phyloP scores from a whole-genome alignment of 441 rosid species.

The Populus hybrid region DNA sequence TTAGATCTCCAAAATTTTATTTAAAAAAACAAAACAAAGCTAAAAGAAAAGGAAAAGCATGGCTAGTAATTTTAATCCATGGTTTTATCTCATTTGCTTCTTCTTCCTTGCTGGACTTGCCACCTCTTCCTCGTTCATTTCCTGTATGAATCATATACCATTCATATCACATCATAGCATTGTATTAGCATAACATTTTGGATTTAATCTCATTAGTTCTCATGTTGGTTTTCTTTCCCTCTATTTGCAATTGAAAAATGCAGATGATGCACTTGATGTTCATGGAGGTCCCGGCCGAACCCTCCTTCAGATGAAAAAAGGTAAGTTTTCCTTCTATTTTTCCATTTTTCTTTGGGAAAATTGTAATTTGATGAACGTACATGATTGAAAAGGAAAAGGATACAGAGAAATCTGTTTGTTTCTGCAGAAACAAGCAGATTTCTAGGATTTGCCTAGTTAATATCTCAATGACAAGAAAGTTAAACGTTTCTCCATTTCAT shows the following conservation, averaged over 20 bases:
- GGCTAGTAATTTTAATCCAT: conserved; percentile 20
- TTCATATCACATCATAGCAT: background rate
- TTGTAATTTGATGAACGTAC: background rate
- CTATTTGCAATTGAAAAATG: conserved; percentile 5
- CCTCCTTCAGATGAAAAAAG: conserved; percentile 55
- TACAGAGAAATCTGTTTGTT: conserved; percentile 5
- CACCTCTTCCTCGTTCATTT: conserved; percentile 40
- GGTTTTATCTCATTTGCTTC: conserved; percentile 20
- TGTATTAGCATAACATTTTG: background rate
- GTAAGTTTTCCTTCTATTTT: conserved; percentile 23
- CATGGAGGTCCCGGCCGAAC: conserved; percentile 39
- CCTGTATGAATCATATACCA: conserved; percentile 30
- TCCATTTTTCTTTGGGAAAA: background rate
- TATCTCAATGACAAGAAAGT: background rate
- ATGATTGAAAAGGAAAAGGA: no score
- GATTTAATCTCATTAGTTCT: background rate
- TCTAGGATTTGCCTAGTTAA: background rate
- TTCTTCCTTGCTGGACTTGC: conserved; percentile 31
- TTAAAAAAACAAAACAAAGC: background rate
- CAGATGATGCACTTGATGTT: conserved; percentile 47
- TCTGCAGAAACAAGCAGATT: background rate
- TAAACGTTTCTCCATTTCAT: background rate
- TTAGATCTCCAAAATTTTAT: conserved; percentile 35
- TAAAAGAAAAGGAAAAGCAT: conserved; percentile 2
- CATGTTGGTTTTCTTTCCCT: background rate